Percentiles rank a stretch among this genome's conserved stretches.
phyloP scores from a whole-genome alignment of 2,329 filamentous ascomycete genomes.

The Diaporthe citriasiana region DNA sequence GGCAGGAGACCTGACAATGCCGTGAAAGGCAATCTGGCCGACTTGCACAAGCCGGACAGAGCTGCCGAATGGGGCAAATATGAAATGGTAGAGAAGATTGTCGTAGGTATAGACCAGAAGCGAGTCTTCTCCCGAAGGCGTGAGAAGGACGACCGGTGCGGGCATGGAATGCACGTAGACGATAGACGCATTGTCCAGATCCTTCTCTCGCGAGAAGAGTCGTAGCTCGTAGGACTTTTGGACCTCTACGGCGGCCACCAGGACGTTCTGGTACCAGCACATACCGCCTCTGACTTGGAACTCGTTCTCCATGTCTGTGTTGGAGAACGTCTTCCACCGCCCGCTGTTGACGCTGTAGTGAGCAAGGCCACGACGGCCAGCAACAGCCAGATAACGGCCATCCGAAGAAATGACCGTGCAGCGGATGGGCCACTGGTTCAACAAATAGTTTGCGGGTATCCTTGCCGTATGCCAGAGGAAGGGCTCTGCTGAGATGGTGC shows the following conservation, averaged over 20 bases:
- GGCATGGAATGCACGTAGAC: constrained; percentile 84
- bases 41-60: constrained; percentile 87
- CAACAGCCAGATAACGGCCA: constrained; percentile 94
- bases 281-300: constrained; percentile 95
- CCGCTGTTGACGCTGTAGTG: constrained; percentile 97
- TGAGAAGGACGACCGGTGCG: constrained; percentile 89
- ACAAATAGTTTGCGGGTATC: constrained; percentile 85
- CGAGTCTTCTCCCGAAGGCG: constrained; percentile 92
- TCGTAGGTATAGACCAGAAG: constrained; percentile 97
- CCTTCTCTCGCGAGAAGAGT: constrained; percentile 90
- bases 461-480: constrained; percentile 96
- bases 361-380: constrained; percentile 90
- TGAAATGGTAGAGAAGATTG: constrained; percentile 94
- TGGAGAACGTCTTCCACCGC: constrained; percentile 94
- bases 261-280: constrained; percentile 98
- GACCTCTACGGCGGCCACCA: constrained; percentile 93
- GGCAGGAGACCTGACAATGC: constrained; percentile 93
- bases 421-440: constrained; percentile 94
- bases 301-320: constrained; percentile 84
- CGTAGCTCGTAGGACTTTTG: constrained; percentile 87
- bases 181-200: constrained; percentile 79
- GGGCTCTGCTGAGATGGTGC: constrained; percentile 90
- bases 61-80: constrained; percentile 81
- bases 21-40: constrained; percentile 98
- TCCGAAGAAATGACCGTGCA: constrained; percentile 90